A percentile compares a stretch with the other conserved stretches of the same genome.
These are phyloP conservation scores for Trametes elegans DNA, from an alignment of 768 basidiomycete species.

Conservation along the genomic window DNA sequence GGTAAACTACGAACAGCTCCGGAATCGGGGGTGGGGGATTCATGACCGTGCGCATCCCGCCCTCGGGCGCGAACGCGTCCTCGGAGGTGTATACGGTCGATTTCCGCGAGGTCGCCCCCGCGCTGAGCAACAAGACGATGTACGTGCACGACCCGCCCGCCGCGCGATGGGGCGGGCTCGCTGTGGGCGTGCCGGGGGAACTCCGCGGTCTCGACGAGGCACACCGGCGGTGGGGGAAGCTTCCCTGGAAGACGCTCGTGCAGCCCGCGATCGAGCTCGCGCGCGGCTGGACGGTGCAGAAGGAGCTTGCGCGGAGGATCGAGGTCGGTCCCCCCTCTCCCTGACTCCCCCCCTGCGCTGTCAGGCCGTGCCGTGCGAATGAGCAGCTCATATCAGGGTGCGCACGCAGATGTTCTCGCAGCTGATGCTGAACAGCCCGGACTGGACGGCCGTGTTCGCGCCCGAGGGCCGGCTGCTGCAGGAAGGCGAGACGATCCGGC, in stretches of 20 bases:
- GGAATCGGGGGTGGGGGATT: constrained; percentile 90
- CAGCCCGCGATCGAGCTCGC: constrained; percentile 75
- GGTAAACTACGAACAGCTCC: constrained; percentile 50
- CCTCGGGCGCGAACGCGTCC: constrained; percentile 35
- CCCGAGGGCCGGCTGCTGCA: constrained; percentile 67
- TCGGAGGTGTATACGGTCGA: constrained; percentile 76
- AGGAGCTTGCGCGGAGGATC: constrained; percentile 73
- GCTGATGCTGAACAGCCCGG: constrained; percentile 65
- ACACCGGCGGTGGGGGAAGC: constrained; percentile 74
- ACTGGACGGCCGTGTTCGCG: constrained; percentile 85
- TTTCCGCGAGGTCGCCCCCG: constrained; percentile 87
- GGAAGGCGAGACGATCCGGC: constrained; percentile 71
- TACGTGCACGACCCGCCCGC: constrained; percentile 52
- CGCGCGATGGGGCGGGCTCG: constrained; percentile 72
- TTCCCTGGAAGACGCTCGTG: constrained; percentile 79
- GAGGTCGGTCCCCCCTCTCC: constrained; percentile 39
- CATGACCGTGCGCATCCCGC: constrained; percentile 78
- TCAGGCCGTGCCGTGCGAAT: too few relatives aligned
- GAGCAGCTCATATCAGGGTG: background rate
- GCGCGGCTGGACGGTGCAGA: constrained; percentile 73
- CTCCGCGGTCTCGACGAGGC: constrained; percentile 84
- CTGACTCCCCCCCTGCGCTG: background rate
- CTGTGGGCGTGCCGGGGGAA: constrained; percentile 92
- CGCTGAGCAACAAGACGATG: constrained; percentile 73
- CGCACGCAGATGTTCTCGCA: constrained; percentile 35